Conservation (phyloP, 306 rosid genomes). For the Calophaca sinica region DNA sequence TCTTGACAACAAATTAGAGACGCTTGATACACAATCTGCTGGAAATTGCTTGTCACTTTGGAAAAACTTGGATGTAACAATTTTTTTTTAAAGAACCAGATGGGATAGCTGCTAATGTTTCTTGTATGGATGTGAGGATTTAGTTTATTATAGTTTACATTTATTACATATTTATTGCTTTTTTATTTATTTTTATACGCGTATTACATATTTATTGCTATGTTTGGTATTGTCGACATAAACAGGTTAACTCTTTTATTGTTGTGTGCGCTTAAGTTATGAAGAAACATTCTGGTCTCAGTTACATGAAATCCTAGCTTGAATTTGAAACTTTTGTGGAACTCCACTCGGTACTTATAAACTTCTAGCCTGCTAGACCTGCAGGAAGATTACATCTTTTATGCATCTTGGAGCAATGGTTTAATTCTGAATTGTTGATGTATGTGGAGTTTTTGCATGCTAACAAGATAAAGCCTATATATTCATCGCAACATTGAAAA, state of each 20-base stretch:
- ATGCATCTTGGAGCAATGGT: background rate
- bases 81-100: background rate
- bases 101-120: background rate
- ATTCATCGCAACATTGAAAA: no score
- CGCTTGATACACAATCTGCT: no score
- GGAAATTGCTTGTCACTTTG: no score
- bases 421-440: slow-evolving; percentile 18
- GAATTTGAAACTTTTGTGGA: background rate
- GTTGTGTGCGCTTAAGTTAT: slow-evolving; percentile 1
- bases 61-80: background rate
- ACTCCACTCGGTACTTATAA: background rate
- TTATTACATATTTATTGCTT: background rate
- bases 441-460: background rate
- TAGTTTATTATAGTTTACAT: background rate
- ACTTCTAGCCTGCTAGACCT: background rate
- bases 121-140: slow-evolving; percentile 1
- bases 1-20: background rate
- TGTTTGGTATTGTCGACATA: background rate
- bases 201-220: background rate
- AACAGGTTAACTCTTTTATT: background rate
- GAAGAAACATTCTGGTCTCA: background rate
- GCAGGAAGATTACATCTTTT: background rate
- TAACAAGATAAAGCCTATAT: background rate
- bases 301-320: slow-evolving; percentile 17
- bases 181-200: no score